Evolutionary conservation across 306 rosid species (phyloP).

Genomic region (Gynostemma pentaphyllum): DNA sequence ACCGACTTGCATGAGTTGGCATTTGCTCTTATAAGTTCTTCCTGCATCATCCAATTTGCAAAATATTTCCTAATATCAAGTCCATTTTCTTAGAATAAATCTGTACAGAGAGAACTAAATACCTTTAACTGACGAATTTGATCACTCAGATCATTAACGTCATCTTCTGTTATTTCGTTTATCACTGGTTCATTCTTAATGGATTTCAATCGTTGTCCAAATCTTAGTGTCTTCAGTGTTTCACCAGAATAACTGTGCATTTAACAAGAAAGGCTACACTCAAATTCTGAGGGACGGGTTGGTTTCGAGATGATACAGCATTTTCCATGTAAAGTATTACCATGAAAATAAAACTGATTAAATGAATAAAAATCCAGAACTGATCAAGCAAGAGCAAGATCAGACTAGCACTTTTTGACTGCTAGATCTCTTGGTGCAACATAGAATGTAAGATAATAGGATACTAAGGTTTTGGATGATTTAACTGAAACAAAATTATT

Average conservation of each 20-base stretch:
- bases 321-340: neutral
- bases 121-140: constrained; percentile 91
- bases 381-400: neutral
- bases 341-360: neutral
- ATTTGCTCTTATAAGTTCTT: constrained; percentile 79
- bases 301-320: neutral
- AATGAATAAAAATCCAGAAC: neutral
- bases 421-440: neutral
- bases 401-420: neutral
- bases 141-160: constrained; percentile 76
- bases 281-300: neutral
- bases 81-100: neutral
- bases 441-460: neutral
- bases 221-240: constrained; percentile 63
- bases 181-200: constrained; percentile 63
- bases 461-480: neutral
- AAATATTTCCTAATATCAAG: constrained; percentile 7
- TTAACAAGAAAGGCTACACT: constrained; percentile 13
- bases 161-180: constrained; percentile 83
- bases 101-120: constrained; percentile 4
- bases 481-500: neutral
- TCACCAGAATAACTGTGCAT: constrained; percentile 56
- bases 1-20: constrained; percentile 32
- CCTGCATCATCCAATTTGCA: constrained; percentile 33
- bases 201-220: constrained; percentile 74